Conservation (phyloP, 2,329 filamentous ascomycete species). For the Cladorrhinum sp. region DNA sequence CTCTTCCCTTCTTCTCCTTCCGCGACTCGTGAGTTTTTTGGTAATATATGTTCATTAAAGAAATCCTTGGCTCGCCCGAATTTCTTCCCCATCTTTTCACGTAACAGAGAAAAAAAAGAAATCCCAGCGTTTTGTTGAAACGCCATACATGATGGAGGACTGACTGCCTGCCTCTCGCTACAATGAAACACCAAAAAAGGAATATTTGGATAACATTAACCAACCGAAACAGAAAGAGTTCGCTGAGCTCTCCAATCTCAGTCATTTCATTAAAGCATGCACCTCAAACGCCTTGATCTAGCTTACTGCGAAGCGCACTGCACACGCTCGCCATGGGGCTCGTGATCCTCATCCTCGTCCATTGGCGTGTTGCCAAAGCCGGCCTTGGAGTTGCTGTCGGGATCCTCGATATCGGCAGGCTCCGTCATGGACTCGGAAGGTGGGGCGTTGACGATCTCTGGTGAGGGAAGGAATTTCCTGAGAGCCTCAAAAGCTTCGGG, state of each 20-base stretch:
- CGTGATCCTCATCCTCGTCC: slow-evolving; percentile 77
- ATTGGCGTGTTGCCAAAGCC: slow-evolving; percentile 62
- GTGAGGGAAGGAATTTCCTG: slow-evolving; percentile 78
- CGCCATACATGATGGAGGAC: not conserved
- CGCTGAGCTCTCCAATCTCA: not conserved
- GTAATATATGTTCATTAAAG: too few relatives aligned
- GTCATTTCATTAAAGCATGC: not conserved
- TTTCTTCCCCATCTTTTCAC: too few relatives aligned
- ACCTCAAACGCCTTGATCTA: not conserved
- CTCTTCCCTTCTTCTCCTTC: too few relatives aligned
- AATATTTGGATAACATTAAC: not conserved
- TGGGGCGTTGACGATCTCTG: slow-evolving; percentile 59
- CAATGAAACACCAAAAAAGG: not conserved
- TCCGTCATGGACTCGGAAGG: slow-evolving; percentile 89
- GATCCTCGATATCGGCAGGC: slow-evolving; percentile 79
- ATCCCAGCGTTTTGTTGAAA: not conserved
- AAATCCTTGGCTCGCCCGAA: not conserved
- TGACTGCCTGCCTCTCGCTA: not conserved
- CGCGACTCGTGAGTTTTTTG: not conserved
- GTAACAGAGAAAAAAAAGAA: not conserved
- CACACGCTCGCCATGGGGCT: slow-evolving; percentile 72
- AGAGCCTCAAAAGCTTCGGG: slow-evolving; percentile 72
- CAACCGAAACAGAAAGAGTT: not conserved
- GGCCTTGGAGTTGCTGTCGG: slow-evolving; percentile 72
- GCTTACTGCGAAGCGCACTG: slow-evolving; percentile 84